A percentile compares a stretch with the other conserved stretches of the same genome.
phyloP scores from a whole-genome alignment of 1,284 basidiomycete genomes.

The Blastosporella zonata region DNA sequence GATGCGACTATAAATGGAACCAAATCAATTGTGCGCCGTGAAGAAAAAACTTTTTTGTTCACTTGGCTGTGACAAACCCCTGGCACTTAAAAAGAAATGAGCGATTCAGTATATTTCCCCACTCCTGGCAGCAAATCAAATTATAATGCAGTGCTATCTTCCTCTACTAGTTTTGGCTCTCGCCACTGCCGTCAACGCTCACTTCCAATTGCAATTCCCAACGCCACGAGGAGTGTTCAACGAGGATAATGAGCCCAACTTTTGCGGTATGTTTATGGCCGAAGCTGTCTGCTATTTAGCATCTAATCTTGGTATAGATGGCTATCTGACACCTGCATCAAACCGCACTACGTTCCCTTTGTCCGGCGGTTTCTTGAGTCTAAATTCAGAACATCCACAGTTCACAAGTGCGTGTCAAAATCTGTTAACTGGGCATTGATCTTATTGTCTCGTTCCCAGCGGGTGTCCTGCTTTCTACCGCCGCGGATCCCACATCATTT shows the following conservation, averaged over 20 bases:
- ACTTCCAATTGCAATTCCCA: slow-evolving; percentile 72
- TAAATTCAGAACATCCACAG: slow-evolving; percentile 57
- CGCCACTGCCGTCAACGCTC: slow-evolving; percentile 49
- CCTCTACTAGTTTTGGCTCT: slow-evolving; percentile 21
- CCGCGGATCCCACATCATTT: slow-evolving; percentile 53
- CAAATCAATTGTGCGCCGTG: too few relatives aligned
- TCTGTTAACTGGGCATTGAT: slow-evolving; percentile 10
- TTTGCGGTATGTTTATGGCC: too few relatives aligned
- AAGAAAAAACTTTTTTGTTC: slow-evolving; percentile 24
- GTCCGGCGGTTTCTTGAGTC: slow-evolving; percentile 46
- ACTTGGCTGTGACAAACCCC: neutral
- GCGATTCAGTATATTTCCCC: neutral
- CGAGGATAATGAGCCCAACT: slow-evolving; percentile 54
- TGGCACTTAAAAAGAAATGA: neutral
- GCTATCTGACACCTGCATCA: slow-evolving; percentile 39
- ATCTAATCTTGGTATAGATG: slow-evolving; percentile 51
- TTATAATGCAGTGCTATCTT: slow-evolving; percentile 23
- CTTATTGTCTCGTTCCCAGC: slow-evolving; percentile 21
- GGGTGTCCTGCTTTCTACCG: slow-evolving; percentile 54
- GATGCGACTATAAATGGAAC: too few relatives aligned
- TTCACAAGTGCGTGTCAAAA: slow-evolving; percentile 50
- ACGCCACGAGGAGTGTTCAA: slow-evolving; percentile 56
- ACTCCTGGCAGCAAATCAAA: too few relatives aligned
- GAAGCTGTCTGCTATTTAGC: too few relatives aligned
- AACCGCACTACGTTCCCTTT: slow-evolving; percentile 67